These are phyloP conservation scores for Xylariaceae sp. DNA, from an alignment of 2,329 filamentous ascomycete species.

Conservation along the genomic window DNA sequence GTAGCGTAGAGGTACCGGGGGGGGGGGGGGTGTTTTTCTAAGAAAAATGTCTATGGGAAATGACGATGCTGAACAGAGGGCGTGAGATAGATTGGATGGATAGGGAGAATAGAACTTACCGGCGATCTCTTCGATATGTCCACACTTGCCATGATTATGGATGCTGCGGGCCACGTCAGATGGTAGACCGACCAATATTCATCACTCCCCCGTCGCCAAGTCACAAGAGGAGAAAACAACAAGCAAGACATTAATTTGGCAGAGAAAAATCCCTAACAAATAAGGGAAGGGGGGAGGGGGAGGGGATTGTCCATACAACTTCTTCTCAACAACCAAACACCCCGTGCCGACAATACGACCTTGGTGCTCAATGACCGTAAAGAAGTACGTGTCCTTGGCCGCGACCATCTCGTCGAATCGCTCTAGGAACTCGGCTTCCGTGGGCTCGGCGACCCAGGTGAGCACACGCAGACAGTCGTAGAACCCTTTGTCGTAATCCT, in stretches of 20 bases:
- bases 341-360: slow-evolving; percentile 66
- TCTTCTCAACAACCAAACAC: slow-evolving; percentile 70
- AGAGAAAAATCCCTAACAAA: background rate
- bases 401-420: slow-evolving; percentile 56
- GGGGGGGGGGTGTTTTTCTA: too few relatives aligned
- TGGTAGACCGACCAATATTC: background rate
- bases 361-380: slow-evolving; percentile 62
- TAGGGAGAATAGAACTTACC: background rate
- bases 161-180: slow-evolving; percentile 40
- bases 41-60: too few relatives aligned
- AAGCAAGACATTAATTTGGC: background rate
- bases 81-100: background rate
- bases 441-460: slow-evolving; percentile 70
- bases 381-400: slow-evolving; percentile 54
- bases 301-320: slow-evolving; percentile 50
- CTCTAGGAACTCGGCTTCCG: slow-evolving; percentile 40
- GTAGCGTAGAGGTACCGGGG: too few relatives aligned
- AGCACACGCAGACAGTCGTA: slow-evolving; percentile 70
- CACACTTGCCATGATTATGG: slow-evolving; percentile 61
- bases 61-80: background rate
- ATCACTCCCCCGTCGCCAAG: background rate
- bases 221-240: background rate
- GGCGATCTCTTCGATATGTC: slow-evolving; percentile 81
- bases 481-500: slow-evolving; percentile 65
- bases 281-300: background rate